Evolutionary conservation across 1,284 basidiomycete species (phyloP).

Genomic region (Ceratobasidium sp.): DNA sequence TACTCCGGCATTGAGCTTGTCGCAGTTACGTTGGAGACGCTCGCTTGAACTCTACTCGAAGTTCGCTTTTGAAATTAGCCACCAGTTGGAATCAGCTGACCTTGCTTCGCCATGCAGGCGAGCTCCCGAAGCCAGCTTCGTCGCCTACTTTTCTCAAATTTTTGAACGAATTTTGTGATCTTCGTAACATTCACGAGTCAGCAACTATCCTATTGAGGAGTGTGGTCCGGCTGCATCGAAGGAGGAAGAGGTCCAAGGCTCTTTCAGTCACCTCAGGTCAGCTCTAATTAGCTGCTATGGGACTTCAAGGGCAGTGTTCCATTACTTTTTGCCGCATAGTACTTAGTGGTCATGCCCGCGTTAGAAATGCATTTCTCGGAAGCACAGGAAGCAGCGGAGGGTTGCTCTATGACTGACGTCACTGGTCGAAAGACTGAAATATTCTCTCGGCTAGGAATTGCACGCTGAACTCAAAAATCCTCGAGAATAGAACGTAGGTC

Average conservation of each 20-base stretch:
- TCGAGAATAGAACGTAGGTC: neutral
- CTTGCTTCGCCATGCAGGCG: conserved; percentile 1
- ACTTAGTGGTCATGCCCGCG: neutral
- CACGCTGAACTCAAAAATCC: conserved; percentile 3
- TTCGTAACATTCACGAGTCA: neutral
- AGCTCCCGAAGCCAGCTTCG: neutral
- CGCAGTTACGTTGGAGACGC: conserved; percentile 5
- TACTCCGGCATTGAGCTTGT: neutral
- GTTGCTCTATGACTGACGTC: conserved; percentile 3
- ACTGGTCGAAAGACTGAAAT: conserved; percentile 2
- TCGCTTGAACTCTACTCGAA: neutral
- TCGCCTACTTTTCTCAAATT: neutral
- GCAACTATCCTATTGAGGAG: neutral
- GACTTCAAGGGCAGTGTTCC: neutral
- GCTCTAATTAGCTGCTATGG: no score
- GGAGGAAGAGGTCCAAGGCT: no score
- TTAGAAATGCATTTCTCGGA: neutral
- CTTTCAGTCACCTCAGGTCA: no score
- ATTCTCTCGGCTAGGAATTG: conserved; percentile 7
- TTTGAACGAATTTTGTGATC: neutral
- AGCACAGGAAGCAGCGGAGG: neutral
- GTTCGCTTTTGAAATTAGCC: conserved; percentile 13
- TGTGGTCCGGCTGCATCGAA: neutral
- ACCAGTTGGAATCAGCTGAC: conserved; percentile 1
- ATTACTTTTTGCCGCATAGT: neutral